Evolutionary conservation across 306 rosid species (phyloP), one percentile per base, ranked within the genome.

Genomic region (Casuarina equisetifolia): DNA sequence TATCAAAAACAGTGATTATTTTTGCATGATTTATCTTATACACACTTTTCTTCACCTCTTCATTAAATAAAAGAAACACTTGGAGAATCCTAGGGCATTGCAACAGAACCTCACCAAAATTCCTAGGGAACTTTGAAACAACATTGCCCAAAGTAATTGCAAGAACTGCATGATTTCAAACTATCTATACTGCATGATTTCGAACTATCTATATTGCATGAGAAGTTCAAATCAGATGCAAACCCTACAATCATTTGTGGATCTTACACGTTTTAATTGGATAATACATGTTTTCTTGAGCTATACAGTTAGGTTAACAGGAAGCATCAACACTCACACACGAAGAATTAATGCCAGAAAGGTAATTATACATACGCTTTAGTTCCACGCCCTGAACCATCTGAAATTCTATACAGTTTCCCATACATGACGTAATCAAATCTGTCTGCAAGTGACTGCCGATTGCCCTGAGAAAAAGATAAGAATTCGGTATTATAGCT

Each of bases 361-460:
- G 3, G 40, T 16, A 59, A 74, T 40, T 39, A 40, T 6, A 86
- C 96, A 8, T 89, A 92, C 89, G 97, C 98, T 83, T 83, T 92
- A 48, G 67, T 82, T 13, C 88, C 94, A 63, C 84, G 93, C 35
- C 87, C 93, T 9, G 95, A 86, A 72, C 91, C 92, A 48, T 94
- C 97, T 16, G 98, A 68, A 50, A 94, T 86, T 79, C 87, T 84
- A 73, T 71, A 94, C 20, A 94, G 93, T 91, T 94, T 92, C 76
- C 97, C 98, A 57, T 90, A 91, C 95, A 94, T 94, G 74, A 94
- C 95, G 38, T 94, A 92, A 74, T 94, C 98, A 79, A 89, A 94
- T 80, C 86, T 89, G 74, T 94, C 96, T 0, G 97, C 98, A 61
- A 94, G 83, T 5, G 93, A 88, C 87, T 89, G 88, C 67, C 51